Base-by-base conservation (phyloP, 805 yeast species). In the Kodamaea laetipori region DNA sequence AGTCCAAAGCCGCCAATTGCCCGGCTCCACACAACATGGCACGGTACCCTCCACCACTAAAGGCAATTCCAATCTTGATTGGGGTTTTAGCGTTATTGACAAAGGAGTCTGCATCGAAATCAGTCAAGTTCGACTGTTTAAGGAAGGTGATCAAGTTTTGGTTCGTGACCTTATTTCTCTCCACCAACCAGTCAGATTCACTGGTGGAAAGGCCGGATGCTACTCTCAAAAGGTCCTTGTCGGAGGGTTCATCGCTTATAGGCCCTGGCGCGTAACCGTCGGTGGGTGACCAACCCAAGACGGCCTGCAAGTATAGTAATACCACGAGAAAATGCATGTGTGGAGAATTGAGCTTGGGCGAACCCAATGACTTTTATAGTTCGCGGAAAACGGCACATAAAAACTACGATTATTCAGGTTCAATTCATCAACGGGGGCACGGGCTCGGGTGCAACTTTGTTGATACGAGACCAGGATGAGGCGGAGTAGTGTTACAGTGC, bases 31-130 rank as follows among this genome's bases (percentile, higher is more conserved):
- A 41, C 74, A 83, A 72, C 90, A 89, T 86, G 25, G 96, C 95
- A 48, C 97, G 76, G 62, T 86, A 89, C 3, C 96, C 96, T 58
- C 97, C 96, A 35, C 96, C 96, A 11, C 87, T 75, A 52, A 82
- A 80, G 5, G 89, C 64, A 9, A 59, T 27, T 4, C 80, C 90
- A 33, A 84, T 67, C 38, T 73, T 69, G 44, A 77, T 68, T 6
- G 79, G 56, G 28, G 64, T 55, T 53, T 71, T 64, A 28, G 71
- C 46, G 36, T 66, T 66, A 26, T 46, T 42, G 37, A 74, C 53
- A 47, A 69, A 80, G 0, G 53, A 57, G 16, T 64, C 68, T 1
- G 77, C 72, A 49, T 77, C 74, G 47, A 76, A 76, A 53, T 75
- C 77, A 11, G 67, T 58, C 61, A 77, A 59, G 36, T 69, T 68